These are phyloP conservation scores for Myochromella boudieri DNA, from an alignment of 768 basidiomycete species.

Conservation along the genomic window DNA sequence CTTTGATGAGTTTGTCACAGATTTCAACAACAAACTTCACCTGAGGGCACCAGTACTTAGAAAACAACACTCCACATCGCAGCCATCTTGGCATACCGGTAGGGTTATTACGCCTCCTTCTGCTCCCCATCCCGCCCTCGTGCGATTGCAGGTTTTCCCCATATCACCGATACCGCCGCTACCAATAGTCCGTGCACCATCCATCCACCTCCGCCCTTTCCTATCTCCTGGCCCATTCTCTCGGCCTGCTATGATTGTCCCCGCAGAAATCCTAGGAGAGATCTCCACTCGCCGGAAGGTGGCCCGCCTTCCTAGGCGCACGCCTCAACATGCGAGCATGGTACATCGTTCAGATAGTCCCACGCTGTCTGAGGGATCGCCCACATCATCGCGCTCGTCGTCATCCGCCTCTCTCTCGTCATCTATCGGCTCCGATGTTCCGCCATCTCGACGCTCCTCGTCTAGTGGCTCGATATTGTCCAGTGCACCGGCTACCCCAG, in stretches of 20 bases:
- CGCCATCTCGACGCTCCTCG: not conserved
- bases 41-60: not conserved
- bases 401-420: constrained; percentile 4
- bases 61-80: not conserved
- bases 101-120: not conserved
- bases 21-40: constrained; percentile 13
- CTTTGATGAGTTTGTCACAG: constrained; percentile 6
- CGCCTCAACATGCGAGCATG: not conserved
- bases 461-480: constrained; percentile 9
- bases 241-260: not conserved
- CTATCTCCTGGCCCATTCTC: constrained; percentile 2
- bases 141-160: not conserved
- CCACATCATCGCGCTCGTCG: constrained; percentile 4
- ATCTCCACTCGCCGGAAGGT: constrained; percentile 1
- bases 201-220: not conserved
- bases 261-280: not conserved
- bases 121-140: constrained; percentile 12
- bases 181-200: not conserved
- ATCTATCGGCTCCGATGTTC: constrained; percentile 1
- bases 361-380: constrained; percentile 1
- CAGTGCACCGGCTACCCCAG: constrained; percentile 7
- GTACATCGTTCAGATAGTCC: not conserved
- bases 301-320: constrained; percentile 7
- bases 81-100: constrained; percentile 8
- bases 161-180: not conserved